Conservation (phyloP, 805 yeast genomes). For the Schizosaccharomyces cryophilus region DNA sequence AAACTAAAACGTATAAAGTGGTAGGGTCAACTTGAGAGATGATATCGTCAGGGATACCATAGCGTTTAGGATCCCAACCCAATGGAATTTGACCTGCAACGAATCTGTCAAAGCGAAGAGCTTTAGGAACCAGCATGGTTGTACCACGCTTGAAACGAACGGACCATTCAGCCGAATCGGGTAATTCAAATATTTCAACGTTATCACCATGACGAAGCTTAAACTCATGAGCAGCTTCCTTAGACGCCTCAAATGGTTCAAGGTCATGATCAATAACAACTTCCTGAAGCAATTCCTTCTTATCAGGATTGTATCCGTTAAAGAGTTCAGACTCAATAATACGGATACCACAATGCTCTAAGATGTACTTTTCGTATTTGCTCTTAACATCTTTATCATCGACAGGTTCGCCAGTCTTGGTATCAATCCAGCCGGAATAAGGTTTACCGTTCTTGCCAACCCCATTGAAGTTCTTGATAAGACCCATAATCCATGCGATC, state of each 20-base stretch:
- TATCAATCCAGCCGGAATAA: slow-evolving; percentile 93
- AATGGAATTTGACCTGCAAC: slow-evolving; percentile 91
- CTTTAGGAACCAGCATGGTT: slow-evolving; percentile 71
- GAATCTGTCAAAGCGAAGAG: slow-evolving; percentile 29
- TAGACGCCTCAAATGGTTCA: slow-evolving; percentile 84
- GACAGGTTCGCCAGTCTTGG: slow-evolving; percentile 75
- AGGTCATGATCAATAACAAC: slow-evolving; percentile 88
- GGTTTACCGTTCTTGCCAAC: slow-evolving; percentile 56
- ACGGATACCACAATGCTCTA: slow-evolving; percentile 91
- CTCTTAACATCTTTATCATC: slow-evolving; percentile 83
- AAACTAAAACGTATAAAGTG: slow-evolving; percentile 74
- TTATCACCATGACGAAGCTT: slow-evolving; percentile 79
- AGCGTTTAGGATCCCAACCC: slow-evolving; percentile 89
- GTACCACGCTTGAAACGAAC: slow-evolving; percentile 87
- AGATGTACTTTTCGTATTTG: slow-evolving; percentile 69
- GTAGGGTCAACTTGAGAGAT: slow-evolving; percentile 88
- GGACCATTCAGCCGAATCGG: slow-evolving; percentile 76
- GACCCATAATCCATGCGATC: slow-evolving; percentile 99
- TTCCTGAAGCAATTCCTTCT: slow-evolving; percentile 84
- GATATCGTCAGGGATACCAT: slow-evolving; percentile 86
- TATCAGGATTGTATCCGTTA: slow-evolving; percentile 79
- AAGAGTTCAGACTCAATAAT: slow-evolving; percentile 88
- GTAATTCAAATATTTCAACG: slow-evolving; percentile 73
- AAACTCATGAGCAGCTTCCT: slow-evolving; percentile 88
- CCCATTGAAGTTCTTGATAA: slow-evolving; percentile 87